Evolutionary conservation across 2,329 filamentous ascomycete genomes (phyloP).

Genomic region (Pochonia chlamydosporia): DNA sequence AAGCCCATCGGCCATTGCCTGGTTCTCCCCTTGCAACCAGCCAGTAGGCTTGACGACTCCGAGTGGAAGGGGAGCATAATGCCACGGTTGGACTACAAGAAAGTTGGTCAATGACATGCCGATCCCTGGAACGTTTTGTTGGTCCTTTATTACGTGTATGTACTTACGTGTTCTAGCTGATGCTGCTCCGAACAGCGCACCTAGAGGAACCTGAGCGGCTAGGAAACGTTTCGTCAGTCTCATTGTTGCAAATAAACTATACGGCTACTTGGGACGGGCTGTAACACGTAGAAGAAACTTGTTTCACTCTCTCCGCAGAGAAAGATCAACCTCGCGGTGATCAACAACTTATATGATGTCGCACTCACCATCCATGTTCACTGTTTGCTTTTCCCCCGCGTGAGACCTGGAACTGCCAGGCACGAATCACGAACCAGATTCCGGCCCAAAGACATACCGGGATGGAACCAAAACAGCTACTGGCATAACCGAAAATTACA

Average conservation of each 20-base stretch:
- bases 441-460: not conserved
- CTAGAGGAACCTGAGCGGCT: constrained; percentile 6
- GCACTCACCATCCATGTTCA: not conserved
- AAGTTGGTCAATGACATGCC: not conserved
- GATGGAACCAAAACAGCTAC: not conserved
- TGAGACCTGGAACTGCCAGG: not conserved
- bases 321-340: not conserved
- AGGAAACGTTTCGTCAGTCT: not conserved
- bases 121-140: not conserved
- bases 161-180: constrained; percentile 6
- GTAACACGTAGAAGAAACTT: not conserved
- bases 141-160: not conserved
- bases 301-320: not conserved
- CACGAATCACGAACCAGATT: not conserved
- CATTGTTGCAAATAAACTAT: constrained; percentile 4
- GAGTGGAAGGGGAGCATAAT: constrained; percentile 29
- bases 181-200: not conserved
- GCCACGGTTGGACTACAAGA: constrained; percentile 15
- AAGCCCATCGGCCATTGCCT: constrained; percentile 42
- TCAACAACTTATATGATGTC: not conserved
- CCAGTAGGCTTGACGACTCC: constrained; percentile 44
- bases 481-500: not conserved
- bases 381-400: not conserved
- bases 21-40: constrained; percentile 46
- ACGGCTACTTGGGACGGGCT: not conserved